Evolutionary conservation across 352 stramenopile genomes (phyloP), one percentile per base, ranked within the genome.

Genomic region (Thalassiosira livingstoniorum): DNA sequence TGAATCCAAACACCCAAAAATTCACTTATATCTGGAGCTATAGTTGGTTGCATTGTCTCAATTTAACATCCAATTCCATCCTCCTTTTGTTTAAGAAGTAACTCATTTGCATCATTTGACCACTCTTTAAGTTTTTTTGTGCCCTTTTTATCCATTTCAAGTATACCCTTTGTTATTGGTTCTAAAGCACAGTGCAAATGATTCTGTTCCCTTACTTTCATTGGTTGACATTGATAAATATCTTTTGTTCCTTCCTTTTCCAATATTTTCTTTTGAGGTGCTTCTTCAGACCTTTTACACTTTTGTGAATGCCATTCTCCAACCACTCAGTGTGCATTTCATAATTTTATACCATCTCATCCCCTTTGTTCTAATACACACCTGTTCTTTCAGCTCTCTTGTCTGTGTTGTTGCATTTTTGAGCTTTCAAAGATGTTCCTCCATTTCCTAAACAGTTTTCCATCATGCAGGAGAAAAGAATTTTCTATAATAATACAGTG

Each of bases 281-380:
- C 7, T 18, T 73, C 47, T 1, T 27, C 47, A 25, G 57, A 18
- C n/a, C 51, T 21, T 18, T 35, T 21, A 1, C 21, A n/a, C 1
- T 27, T 53, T 25, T 51, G 32, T 4, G 13, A 35, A 23, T 32
- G 5, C 37, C 65, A 2, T 64, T 73, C 10, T 63, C 13, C 4
- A 55, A 78, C 66, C 68, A 83, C 2, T 55, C 13, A 69, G 29
- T 51, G 31, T 60, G 27, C 34, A 68, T 1, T 65, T 76, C 67
- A 34, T n/a, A n/a, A n/a, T n/a, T n/a, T n/a, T n/a, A n/a, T 79
- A 18, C 77, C 77, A 84, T 29, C 77, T 69, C 69, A 84, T 60
- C 34, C 68, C 69, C 29, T 62, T 61, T n/a, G 23, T 27, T 34
- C 54, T 13, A 7, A 80, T 71, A 31, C 4, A 57, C 45, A 78